Evolutionary conservation across 2,329 filamentous ascomycete species (phyloP).

Genomic region (Ceratocystis smalleyi): DNA sequence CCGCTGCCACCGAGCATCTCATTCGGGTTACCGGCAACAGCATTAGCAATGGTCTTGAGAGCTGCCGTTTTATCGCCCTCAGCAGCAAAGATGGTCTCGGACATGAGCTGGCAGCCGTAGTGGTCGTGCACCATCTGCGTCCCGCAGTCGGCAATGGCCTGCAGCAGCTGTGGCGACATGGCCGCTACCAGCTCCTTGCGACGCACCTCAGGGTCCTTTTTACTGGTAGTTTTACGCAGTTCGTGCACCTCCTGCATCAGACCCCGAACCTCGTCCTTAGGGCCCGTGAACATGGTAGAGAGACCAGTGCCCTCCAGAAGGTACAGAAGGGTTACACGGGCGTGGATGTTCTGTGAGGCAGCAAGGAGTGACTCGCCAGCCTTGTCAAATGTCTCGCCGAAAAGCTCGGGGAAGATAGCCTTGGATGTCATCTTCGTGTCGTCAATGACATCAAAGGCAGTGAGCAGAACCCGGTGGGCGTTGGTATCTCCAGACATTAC

Average conservation of each 20-base stretch:
- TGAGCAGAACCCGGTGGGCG: slow-evolving; percentile 66
- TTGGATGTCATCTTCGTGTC: slow-evolving; percentile 83
- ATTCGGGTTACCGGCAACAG: slow-evolving; percentile 41
- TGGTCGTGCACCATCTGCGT: slow-evolving; percentile 54
- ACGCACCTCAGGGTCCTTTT: slow-evolving; percentile 70
- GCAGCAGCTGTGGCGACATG: slow-evolving; percentile 59
- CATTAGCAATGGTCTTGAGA: slow-evolving; percentile 51
- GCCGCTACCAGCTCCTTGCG: slow-evolving; percentile 60
- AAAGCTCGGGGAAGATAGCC: slow-evolving; percentile 70
- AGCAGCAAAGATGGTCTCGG: slow-evolving; percentile 63
- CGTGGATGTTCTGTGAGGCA: slow-evolving; percentile 49
- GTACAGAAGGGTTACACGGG: slow-evolving; percentile 57
- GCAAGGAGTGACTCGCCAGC: slow-evolving; percentile 49
- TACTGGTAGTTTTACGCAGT: slow-evolving; percentile 71
- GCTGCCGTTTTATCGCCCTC: slow-evolving; percentile 63
- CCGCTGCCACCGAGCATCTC: slow-evolving; percentile 21
- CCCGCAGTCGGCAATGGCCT: slow-evolving; percentile 54
- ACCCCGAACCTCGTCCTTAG: slow-evolving; percentile 44
- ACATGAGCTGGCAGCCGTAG: slow-evolving; percentile 76
- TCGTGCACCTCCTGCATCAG: slow-evolving; percentile 57
- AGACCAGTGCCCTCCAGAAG: slow-evolving; percentile 55
- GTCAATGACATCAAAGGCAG: slow-evolving; percentile 81
- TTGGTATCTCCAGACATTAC: slow-evolving; percentile 67
- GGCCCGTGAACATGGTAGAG: slow-evolving; percentile 45
- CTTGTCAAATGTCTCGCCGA: slow-evolving; percentile 53